Conservation (phyloP, 1,139 yeast species). For the Hyphopichia khmerensis region DNA sequence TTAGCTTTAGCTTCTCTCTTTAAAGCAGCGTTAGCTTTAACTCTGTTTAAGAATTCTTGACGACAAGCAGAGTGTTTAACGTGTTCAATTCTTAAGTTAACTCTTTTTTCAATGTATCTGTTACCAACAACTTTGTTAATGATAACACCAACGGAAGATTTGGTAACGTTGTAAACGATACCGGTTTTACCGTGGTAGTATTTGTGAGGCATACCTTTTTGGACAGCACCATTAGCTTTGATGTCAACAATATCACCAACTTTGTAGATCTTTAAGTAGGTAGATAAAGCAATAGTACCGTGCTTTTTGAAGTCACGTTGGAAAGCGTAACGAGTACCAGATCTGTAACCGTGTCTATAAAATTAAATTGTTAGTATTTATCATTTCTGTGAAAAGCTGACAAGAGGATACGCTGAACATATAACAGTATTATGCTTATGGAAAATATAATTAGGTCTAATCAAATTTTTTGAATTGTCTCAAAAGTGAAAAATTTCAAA, state of each 20-base stretch:
- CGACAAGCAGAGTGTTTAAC: conserved; percentile 99
- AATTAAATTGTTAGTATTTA: conserved; percentile 4
- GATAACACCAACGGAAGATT: conserved; percentile 96
- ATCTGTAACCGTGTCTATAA: conserved; percentile 96
- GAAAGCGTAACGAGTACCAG: conserved; percentile 99
- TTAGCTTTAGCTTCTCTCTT: conserved; percentile 92
- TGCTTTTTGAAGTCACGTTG: conserved; percentile 99
- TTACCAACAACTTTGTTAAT: conserved; percentile 97
- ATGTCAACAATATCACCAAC: conserved; percentile 99
- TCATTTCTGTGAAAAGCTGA: not conserved
- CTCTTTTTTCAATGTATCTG: conserved; percentile 99
- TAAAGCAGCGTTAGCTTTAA: conserved; percentile 92
- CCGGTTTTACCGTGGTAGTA: conserved; percentile 99
- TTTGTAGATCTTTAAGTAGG: conserved; percentile 96
- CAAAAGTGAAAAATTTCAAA: no score
- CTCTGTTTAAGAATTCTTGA: conserved; percentile 98
- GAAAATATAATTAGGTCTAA: no score
- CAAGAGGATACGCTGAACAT: no score
- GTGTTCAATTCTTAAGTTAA: conserved; percentile 98
- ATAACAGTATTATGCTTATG: no score
- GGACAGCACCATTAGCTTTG: conserved; percentile 98
- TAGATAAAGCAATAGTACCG: conserved; percentile 91
- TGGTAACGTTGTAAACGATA: conserved; percentile 97
- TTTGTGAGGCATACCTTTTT: conserved; percentile 99
- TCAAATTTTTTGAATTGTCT: no score